phyloP scores from a whole-genome alignment of 129 eudicot species.

The Flaveria ramosissima region DNA sequence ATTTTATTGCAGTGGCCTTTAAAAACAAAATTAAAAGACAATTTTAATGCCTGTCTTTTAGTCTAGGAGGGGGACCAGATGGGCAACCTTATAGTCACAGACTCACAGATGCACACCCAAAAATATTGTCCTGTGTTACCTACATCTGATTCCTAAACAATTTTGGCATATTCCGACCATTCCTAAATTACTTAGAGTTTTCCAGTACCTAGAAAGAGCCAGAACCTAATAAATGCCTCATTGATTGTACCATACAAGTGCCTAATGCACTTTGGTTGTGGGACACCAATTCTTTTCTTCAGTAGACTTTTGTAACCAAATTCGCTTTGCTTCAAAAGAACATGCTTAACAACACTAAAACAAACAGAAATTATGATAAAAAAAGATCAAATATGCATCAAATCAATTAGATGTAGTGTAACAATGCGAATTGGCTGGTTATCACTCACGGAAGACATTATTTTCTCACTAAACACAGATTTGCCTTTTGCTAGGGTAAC shows the following conservation, averaged over 20 bases:
- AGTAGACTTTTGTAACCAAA: conserved; percentile 7
- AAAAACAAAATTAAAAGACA: conserved; percentile 12
- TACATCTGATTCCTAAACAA: conserved; percentile 24
- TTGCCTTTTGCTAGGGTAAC: neutral
- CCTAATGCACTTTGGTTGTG: conserved; percentile 2
- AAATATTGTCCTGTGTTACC: conserved; percentile 28
- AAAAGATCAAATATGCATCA: neutral
- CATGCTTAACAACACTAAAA: neutral
- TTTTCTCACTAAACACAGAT: neutral
- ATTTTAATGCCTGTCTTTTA: conserved; percentile 31
- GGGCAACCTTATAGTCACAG: conserved; percentile 33
- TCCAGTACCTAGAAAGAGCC: conserved; percentile 5
- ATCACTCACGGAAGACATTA: too few species aligned
- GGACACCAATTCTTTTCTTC: neutral
- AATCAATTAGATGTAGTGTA: conserved; percentile 4
- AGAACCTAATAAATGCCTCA: conserved; percentile 6
- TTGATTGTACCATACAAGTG: conserved; percentile 26
- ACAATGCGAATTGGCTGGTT: neutral
- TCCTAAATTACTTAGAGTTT: conserved; percentile 5
- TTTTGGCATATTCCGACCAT: conserved; percentile 42
- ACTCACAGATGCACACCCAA: conserved; percentile 38
- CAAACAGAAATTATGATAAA: neutral
- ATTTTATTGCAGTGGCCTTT: conserved; percentile 15
- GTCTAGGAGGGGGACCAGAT: conserved; percentile 37
- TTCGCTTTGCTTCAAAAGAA: conserved; percentile 16